Percentiles rank a stretch among this genome's conserved stretches.
Conservation (phyloP, 2,329 filamentous ascomycete species). For the Aureobasidium sp. region DNA sequence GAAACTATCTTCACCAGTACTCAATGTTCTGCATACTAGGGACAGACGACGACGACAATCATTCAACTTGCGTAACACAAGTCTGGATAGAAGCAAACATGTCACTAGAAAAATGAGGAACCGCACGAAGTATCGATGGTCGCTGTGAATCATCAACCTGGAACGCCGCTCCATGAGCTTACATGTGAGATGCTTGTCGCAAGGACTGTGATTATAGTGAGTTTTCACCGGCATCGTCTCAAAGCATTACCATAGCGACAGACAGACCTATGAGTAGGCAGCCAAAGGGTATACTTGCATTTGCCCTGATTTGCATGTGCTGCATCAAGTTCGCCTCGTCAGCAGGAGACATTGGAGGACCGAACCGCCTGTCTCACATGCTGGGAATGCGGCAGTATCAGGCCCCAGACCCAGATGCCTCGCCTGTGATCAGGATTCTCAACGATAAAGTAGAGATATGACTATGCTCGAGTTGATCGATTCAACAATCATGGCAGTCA, state of each 20-base stretch:
- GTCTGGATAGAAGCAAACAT: neutral
- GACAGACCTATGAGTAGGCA: neutral
- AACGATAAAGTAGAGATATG: neutral
- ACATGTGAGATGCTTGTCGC: neutral
- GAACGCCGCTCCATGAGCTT: neutral
- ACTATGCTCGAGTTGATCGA: neutral
- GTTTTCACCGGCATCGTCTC: neutral
- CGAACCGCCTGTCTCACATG: neutral
- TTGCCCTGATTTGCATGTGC: neutral
- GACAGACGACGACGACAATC: neutral
- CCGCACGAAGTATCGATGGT: neutral
- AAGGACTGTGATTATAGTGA: neutral
- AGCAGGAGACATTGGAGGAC: neutral
- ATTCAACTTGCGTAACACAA: neutral
- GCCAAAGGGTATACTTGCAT: neutral
- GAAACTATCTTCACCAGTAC: neutral
- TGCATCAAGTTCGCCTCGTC: neutral
- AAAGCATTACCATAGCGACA: neutral
- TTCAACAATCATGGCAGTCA: neutral
- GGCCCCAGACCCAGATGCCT: neutral
- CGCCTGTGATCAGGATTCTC: neutral
- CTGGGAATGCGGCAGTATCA: neutral
- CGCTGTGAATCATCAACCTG: neutral
- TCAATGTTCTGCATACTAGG: neutral
- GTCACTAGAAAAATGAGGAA: neutral